Conservation (phyloP, 768 basidiomycete species). For the Neoboletus magnificus region DNA sequence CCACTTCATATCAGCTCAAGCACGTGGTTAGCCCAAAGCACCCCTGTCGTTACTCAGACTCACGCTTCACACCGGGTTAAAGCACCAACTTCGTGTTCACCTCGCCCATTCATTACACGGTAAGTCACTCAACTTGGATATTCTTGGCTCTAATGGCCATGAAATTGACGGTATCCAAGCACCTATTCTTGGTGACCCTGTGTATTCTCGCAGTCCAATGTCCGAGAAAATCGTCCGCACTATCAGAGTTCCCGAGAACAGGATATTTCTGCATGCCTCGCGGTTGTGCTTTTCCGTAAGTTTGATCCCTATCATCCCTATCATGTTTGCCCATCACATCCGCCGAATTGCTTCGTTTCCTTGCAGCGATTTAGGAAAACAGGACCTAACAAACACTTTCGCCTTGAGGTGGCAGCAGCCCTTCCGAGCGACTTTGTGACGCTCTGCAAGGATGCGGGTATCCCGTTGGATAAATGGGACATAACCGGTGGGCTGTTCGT, state of each 20-base stretch:
- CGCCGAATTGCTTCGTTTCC: not conserved
- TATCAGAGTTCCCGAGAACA: constrained; percentile 39
- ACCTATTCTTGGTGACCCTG: constrained; percentile 61
- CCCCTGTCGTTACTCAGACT: constrained; percentile 59
- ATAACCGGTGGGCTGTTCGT: constrained; percentile 46
- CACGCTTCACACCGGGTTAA: constrained; percentile 56
- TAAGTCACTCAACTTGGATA: constrained; percentile 21
- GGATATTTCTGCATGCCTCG: constrained; percentile 61
- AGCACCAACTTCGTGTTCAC: constrained; percentile 72
- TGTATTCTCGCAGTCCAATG: constrained; percentile 42
- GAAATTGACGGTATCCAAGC: constrained; percentile 37
- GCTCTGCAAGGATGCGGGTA: constrained; percentile 45
- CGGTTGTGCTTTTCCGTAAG: constrained; percentile 55
- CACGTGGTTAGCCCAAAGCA: constrained; percentile 31
- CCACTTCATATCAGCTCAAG: constrained; percentile 27
- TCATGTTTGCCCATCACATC: not conserved
- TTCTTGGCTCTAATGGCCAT: not conserved
- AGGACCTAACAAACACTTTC: constrained; percentile 47
- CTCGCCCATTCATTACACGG: constrained; percentile 49
- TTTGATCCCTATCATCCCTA: not conserved
- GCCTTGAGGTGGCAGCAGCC: constrained; percentile 54
- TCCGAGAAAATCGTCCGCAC: constrained; percentile 30
- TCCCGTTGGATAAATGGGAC: constrained; percentile 38
- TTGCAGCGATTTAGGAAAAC: constrained; percentile 46
- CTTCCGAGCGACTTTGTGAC: constrained; percentile 53